These are phyloP conservation scores for Pelargonium australe DNA, from an alignment of 441 rosid genomes.

Conservation along the genomic window DNA sequence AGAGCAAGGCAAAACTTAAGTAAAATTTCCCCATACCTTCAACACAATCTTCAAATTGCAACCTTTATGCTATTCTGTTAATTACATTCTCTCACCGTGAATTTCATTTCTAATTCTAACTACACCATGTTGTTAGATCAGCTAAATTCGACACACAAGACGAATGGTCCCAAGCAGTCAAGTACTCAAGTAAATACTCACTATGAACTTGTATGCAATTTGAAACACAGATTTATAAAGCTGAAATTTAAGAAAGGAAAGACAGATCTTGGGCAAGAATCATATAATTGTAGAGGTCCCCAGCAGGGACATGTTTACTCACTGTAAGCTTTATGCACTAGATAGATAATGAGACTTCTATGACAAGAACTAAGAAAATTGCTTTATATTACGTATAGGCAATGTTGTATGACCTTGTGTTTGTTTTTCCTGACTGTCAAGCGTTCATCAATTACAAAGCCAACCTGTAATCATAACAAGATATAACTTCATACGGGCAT, in stretches of 20 bases:
- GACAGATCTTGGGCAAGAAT: neutral
- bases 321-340: slow-evolving; percentile 1
- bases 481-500: neutral
- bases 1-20: slow-evolving; percentile 3
- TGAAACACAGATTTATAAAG: neutral
- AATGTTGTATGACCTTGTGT: slow-evolving; percentile 54
- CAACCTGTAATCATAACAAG: slow-evolving; percentile 45
- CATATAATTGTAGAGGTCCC: neutral
- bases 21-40: neutral
- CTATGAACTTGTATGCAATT: neutral
- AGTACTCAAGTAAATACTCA: neutral
- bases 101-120: neutral
- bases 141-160: neutral
- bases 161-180: neutral
- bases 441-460: slow-evolving; percentile 86
- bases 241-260: neutral
- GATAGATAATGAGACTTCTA: neutral
- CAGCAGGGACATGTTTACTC: neutral
- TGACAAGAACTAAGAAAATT: neutral
- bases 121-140: slow-evolving; percentile 1
- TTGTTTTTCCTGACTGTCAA: slow-evolving; percentile 62
- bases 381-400: slow-evolving; percentile 2
- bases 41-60: neutral
- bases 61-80: neutral
- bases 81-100: neutral